These are phyloP conservation scores for Syzygium oleosum DNA, from an alignment of 345 rosid species.

Conservation along the genomic window DNA sequence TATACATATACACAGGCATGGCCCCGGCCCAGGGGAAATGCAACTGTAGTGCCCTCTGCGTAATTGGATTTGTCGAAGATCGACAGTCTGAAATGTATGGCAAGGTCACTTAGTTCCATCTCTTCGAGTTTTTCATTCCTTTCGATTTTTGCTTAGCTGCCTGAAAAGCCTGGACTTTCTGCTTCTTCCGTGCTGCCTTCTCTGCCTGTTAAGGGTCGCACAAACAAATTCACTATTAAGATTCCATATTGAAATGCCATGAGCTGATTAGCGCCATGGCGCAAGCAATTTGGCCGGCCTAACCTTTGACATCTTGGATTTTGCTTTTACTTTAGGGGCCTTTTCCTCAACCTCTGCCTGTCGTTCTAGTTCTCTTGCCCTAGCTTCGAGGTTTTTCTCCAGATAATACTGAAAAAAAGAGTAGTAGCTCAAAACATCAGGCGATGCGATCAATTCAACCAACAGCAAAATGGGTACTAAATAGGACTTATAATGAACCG, in stretches of 20 bases:
- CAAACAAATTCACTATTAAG: background rate
- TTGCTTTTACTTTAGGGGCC: conserved; percentile 91
- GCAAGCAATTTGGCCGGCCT: background rate
- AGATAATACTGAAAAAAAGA: conserved; percentile 62
- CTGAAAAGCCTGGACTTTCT: conserved; percentile 81
- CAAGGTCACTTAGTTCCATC: conserved; percentile 65
- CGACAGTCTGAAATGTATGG: background rate
- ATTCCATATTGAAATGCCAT: background rate
- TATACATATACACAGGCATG: background rate
- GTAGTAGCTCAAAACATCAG: background rate
- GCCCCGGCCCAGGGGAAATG: background rate
- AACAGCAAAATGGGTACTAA: background rate
- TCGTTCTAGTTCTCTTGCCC: conserved; percentile 67
- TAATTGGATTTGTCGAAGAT: background rate
- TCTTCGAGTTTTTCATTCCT: conserved; percentile 72
- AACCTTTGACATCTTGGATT: conserved; percentile 96
- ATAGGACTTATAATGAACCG: background rate
- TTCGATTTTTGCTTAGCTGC: conserved; percentile 84
- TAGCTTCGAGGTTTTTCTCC: conserved; percentile 90
- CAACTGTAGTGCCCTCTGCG: background rate
- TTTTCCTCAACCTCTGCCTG: conserved; percentile 78
- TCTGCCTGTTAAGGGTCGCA: conserved; percentile 45
- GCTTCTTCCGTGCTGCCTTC: conserved; percentile 95
- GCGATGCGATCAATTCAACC: background rate
- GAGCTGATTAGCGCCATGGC: background rate